Base-by-base conservation (phyloP, 2,329 filamentous ascomycete species). In the Coniosporium tulheliwenetii region DNA sequence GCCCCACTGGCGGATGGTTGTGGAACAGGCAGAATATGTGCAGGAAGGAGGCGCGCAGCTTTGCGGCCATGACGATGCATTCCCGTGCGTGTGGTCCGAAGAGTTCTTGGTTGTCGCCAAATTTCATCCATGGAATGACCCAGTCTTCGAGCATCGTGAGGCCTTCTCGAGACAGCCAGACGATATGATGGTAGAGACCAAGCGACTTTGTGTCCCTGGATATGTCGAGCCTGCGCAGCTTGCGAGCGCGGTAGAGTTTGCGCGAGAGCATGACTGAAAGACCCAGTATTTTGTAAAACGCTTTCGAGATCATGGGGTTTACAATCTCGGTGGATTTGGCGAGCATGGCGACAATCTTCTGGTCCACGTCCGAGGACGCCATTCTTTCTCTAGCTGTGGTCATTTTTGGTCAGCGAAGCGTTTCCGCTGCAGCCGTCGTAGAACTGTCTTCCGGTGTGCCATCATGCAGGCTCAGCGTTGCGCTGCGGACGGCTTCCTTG, bases 21-120 rank as follows among this genome's bases (percentile, higher is more conserved):
- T 95, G 85, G 56, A 95, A 96, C 10, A 96, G 73, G 41, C 93
- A 91, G 58, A 94, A 94, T 48, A 98, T 85, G 63, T 98, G 89
- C 52, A 93, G 91, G 57, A 96, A 93, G 14, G 85, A 93, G 12
- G 91, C 91, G 44, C 85, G 79, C 10, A 98, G 71, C 61, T 96
- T 98, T 57, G 85, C 85, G 14, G 84, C 80, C 47, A 98, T 71
- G 36, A 96, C 87, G 54, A 86, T 87, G 43, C 94, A 76, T 58
- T 93, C 87, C 19, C 19, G 19, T 26, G 19, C 19, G 19, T 26
- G 19, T 12, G 61, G 53, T 69, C 77, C 61, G 19, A 26, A 26
- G 19, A 26, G 19, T 26, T 26, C 19, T 26, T 26, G 19, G 78
- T 85, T 52, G 75, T 80, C 49, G 71, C 78, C 42, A 85, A 83